Evolutionary conservation across 208 protist species (phyloP), one percentile per base, ranked within the genome.

Genomic region (Acanthamoeba divionensis): DNA sequence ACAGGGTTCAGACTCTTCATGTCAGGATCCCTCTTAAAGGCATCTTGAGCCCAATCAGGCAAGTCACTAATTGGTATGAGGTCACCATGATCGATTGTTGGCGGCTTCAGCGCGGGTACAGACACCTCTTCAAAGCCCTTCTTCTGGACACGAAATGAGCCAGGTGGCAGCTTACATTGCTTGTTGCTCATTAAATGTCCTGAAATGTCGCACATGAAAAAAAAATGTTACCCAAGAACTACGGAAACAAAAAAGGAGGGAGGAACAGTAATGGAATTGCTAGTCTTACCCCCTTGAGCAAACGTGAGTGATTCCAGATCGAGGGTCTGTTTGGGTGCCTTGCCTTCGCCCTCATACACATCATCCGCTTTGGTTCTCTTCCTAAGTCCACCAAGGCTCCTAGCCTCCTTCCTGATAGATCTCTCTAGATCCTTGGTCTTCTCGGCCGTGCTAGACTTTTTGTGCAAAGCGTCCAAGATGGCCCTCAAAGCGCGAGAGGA

Each of bases 1-100:
- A 99, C 97, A 31, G 96, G 93, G 94, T 99, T 99, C 1, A 99
- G 96, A 9, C 36, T 82, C 21, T 85, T 66, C 12, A 97, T 73
- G 41, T 71, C 48, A 44, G 54, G 57, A n/a, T 41, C 82, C 7
- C 60, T 85, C 2, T 21, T 18, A 69, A 98, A 98, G 13, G 94
- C 91, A 7, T 21, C 41, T 33, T 92, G 95, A 10, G 95, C 93
- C 96, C 96, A 98, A 55, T 95, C 90, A 10, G 97, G 97, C 29
- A 98, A n/a, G 31, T 92, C 85, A 0, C 54, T 47, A 41, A 98
- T 96, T 15, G 57, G 21, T 2, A 98, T 91, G 7, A 96, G 82
- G 48, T 96, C 96, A 9, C 93, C 86, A 6, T 26, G 65, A 12
- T 9, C 52, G 26, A 90, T 91, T n/a, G 93, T 90, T 75, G 93